Percentiles rank a stretch among this genome's conserved stretches.
phyloP scores from a whole-genome alignment of 495 filamentous ascomycete genomes.

The Cladorrhinum samala region DNA sequence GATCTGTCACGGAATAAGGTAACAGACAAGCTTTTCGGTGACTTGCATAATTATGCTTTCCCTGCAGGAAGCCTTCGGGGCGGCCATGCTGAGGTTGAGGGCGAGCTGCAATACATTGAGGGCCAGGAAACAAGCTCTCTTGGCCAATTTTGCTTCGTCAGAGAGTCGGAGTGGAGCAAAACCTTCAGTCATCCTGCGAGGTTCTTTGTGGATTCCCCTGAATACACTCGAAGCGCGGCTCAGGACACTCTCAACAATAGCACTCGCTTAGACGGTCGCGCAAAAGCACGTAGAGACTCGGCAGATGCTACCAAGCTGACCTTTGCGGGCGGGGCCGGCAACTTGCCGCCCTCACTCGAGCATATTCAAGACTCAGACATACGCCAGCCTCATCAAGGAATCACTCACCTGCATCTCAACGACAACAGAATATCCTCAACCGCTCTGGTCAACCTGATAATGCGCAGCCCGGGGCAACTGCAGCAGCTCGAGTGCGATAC shows the following conservation, averaged over 20 bases:
- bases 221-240: slow-evolving; percentile 18
- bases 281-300: slow-evolving; percentile 24
- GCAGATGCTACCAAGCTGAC: slow-evolving; percentile 23
- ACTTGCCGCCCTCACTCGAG: not conserved
- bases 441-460: slow-evolving; percentile 28
- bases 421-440: slow-evolving; percentile 28
- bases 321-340: slow-evolving; percentile 17
- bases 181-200: slow-evolving; percentile 29
- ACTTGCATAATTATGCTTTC: slow-evolving; percentile 20
- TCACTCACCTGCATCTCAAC: slow-evolving; percentile 41
- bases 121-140: slow-evolving; percentile 20
- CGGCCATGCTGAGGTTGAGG: slow-evolving; percentile 28
- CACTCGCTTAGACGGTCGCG: slow-evolving; percentile 29
- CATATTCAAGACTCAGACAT: slow-evolving; percentile 14
- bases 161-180: slow-evolving; percentile 32
- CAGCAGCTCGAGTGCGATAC: slow-evolving; percentile 41
- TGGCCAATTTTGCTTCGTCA: slow-evolving; percentile 31
- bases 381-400: slow-evolving; percentile 19
- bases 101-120: slow-evolving; percentile 19
- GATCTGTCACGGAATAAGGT: slow-evolving; percentile 41
- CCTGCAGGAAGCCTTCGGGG: slow-evolving; percentile 10
- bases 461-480: slow-evolving; percentile 29
- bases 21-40: slow-evolving; percentile 26
- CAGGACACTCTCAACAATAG: slow-evolving; percentile 12
- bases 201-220: slow-evolving; percentile 36